Percentiles rank a stretch among this genome's conserved stretches.
Conservation (phyloP, 345 rosid genomes). For the Durio zibethinus region DNA sequence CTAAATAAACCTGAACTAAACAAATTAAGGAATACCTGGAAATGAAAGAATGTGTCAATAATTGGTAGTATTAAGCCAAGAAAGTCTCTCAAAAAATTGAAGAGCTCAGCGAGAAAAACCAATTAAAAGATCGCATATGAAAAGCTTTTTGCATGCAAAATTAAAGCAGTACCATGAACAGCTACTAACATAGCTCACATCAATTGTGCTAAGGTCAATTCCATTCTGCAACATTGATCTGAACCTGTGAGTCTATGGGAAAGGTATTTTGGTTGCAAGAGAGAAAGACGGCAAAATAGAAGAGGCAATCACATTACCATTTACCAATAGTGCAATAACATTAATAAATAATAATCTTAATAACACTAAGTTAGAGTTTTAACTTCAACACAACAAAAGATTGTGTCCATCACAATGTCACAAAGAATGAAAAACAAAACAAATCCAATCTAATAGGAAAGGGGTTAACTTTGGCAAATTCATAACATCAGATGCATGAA, state of each 20-base stretch:
- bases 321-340: not conserved
- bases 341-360: not conserved
- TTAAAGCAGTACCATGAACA: slow-evolving; percentile 74
- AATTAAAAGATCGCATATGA: not conserved
- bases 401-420: not conserved
- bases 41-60: slow-evolving; percentile 13
- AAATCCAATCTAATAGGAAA: not conserved
- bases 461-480: not conserved
- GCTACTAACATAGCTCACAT: slow-evolving; percentile 98
- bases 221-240: slow-evolving; percentile 99
- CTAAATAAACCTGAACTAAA: slow-evolving; percentile 97
- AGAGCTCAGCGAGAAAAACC: slow-evolving; percentile 1
- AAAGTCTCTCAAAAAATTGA: slow-evolving; percentile 2
- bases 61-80: slow-evolving; percentile 10
- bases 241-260: slow-evolving; percentile 96
- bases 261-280: slow-evolving; percentile 84
- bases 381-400: not conserved
- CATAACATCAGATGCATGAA: slow-evolving; percentile 1
- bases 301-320: slow-evolving; percentile 1
- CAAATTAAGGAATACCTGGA: slow-evolving; percentile 89
- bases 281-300: slow-evolving; percentile 8
- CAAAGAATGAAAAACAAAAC: not conserved
- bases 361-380: not conserved
- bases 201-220: slow-evolving; percentile 96
- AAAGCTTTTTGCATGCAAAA: not conserved